Evolutionary conservation across 2,329 filamentous ascomycete species (phyloP), one percentile per base, ranked within the genome.

Genomic region (Aschersonia sp.): DNA sequence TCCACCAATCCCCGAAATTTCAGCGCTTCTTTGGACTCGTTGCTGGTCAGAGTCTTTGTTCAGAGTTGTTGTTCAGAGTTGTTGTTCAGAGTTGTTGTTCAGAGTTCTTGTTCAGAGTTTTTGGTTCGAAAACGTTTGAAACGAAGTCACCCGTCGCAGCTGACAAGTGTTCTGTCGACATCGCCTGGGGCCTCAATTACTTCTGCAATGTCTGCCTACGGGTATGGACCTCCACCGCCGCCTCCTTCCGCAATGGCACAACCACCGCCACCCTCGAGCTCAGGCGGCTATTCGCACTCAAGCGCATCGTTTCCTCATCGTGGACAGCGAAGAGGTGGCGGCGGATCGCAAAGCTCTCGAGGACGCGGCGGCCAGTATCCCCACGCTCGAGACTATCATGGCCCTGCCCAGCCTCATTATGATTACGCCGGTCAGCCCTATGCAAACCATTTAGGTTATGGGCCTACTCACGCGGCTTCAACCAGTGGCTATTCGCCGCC

Each of bases 211-310:
- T 65, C 72, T 29, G 60, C 62, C 32, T 76, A 77, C 64, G 71
- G 68, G 47, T 77, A 76, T 64, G 73, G 50, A 10, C 50, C 67
- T n/a, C 73, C 72, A 29, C 72, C 73, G 48, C 73, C 73, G 9
- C 71, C 73, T 20, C 20, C 20, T 20, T 20, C 20, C 20, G 20
- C 20, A 20, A 20, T 20, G 20, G 20, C 20, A 20, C 20, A 20
- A 38, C 67, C 72, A 4, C 72, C 58, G 43, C 56, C 61, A 40
- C 51, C 57, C 5, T 56, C 60, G 48, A 61, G 62, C 40, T 54
- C 59, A 9, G 62, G 35, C 12, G 35, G 59, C 35, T 74, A 72
- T 48, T 58, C 62, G 5, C 63, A 66, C 40, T 66, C 69, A 51
- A 58, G 56, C 47, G 56, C 60, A 43, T 55, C 64, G 5, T 69